Percentiles rank a stretch among this genome's conserved stretches.
Conservation (phyloP, 176 grass and related monocot genomes). For the Aegilops bicornis region DNA sequence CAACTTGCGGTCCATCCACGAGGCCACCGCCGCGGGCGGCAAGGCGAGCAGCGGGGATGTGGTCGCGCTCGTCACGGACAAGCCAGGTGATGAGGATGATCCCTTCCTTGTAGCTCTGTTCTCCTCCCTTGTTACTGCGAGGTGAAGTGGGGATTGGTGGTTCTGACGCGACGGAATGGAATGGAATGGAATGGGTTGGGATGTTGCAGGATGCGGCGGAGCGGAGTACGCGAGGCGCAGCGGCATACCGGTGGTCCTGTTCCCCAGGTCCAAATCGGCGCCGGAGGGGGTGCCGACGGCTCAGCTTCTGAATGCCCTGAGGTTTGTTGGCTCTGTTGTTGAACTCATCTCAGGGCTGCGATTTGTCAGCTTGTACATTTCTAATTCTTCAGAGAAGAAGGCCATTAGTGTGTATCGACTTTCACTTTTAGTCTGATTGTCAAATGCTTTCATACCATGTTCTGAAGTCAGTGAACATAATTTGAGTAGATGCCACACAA, state of each 20-base stretch:
- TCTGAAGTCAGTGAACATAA: not conserved
- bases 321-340: constrained; percentile 8
- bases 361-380: not conserved
- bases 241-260: constrained; percentile 57
- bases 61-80: constrained; percentile 50
- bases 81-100: constrained; percentile 29
- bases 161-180: not conserved
- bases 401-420: too few species aligned
- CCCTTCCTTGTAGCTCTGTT: too few species aligned
- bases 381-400: not conserved
- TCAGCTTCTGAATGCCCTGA: constrained; percentile 52
- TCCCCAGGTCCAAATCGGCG: constrained; percentile 55
- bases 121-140: not conserved
- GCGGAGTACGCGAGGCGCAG: constrained; percentile 63
- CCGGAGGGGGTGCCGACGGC: constrained; percentile 45
- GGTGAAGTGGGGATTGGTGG: not conserved
- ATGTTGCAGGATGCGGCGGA: constrained; percentile 58
- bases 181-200: not conserved
- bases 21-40: constrained; percentile 17
- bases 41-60: constrained; percentile 32
- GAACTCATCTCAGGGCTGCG: not conserved
- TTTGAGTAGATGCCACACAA: not conserved
- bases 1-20: constrained; percentile 51
- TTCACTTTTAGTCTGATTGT: not conserved
- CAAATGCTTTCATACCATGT: not conserved